A percentile compares a stretch with the other conserved stretches of the same genome.
Conservation (phyloP, 805 yeast species). For the Grigorovia humatica region DNA sequence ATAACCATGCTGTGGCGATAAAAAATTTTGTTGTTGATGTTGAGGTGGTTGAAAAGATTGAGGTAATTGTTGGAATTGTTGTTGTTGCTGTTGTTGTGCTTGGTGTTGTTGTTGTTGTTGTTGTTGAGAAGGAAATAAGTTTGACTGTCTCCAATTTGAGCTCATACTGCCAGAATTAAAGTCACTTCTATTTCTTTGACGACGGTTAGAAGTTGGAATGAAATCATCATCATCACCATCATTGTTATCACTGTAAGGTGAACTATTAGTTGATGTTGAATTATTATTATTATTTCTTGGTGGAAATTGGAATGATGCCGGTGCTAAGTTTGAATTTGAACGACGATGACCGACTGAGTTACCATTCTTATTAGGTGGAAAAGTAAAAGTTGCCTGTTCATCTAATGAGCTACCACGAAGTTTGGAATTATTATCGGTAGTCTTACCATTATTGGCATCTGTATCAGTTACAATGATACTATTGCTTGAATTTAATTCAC, state of each 20-base stretch:
- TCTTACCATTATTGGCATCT: not conserved
- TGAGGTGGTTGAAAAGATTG: constrained; percentile 1
- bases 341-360: constrained; percentile 10
- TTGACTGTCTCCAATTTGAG: constrained; percentile 50
- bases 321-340: constrained; percentile 28
- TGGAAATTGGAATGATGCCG: constrained; percentile 58
- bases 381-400: constrained; percentile 19
- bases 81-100: constrained; percentile 21
- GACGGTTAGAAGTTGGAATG: constrained; percentile 22
- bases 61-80: constrained; percentile 8
- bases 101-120: constrained; percentile 21
- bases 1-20: constrained; percentile 1
- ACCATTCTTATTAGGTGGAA: constrained; percentile 26
- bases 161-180: constrained; percentile 33
- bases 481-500: constrained; percentile 4
- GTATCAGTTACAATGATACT: constrained; percentile 12
- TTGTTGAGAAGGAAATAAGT: constrained; percentile 19
- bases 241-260: constrained; percentile 1
- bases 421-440: not conserved
- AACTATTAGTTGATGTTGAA: not conserved
- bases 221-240: constrained; percentile 22
- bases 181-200: constrained; percentile 18
- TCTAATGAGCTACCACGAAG: not conserved
- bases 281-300: constrained; percentile 22
- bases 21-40: constrained; percentile 7